These are phyloP conservation scores for Zopfia rhizophila DNA, from an alignment of 2,329 filamentous ascomycete species.

Conservation along the genomic window DNA sequence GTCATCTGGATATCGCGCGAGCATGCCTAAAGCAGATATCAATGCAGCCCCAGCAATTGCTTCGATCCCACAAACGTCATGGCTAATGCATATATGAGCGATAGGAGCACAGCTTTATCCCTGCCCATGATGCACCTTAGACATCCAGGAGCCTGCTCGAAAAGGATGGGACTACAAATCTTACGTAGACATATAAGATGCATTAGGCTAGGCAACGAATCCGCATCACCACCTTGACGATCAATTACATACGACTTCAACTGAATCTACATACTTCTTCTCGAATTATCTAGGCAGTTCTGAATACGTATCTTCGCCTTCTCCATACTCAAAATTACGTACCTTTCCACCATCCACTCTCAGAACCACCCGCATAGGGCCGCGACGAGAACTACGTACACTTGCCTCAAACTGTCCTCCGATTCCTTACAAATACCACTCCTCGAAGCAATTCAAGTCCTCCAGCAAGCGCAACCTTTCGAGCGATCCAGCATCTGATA, in stretches of 20 bases:
- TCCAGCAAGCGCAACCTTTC: no score
- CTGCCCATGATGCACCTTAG: not conserved
- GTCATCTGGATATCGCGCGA: no score
- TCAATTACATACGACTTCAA: not conserved
- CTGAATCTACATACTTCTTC: not conserved
- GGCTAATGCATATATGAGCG: constrained; percentile 9
- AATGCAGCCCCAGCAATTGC: no score
- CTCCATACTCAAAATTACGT: no score
- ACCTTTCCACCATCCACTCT: no score
- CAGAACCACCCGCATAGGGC: no score
- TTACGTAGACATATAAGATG: constrained; percentile 24
- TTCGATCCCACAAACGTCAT: no score
- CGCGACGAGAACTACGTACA: no score
- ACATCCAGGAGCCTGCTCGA: not conserved
- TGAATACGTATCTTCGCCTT: constrained; percentile 3
- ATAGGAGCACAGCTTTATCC: constrained; percentile 10
- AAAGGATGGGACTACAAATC: not conserved
- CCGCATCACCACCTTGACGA: constrained; percentile 14
- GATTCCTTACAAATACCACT: no score
- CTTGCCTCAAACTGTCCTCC: no score
- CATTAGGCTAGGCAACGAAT: constrained; percentile 12
- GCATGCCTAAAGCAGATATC: no score
- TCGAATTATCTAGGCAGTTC: not conserved
- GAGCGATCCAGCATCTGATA: not conserved
- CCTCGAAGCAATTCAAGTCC: no score